Evolutionary conservation across 768 basidiomycete species (phyloP), one percentile per base, ranked within the genome.

Genomic region (Tulasnella sp.): DNA sequence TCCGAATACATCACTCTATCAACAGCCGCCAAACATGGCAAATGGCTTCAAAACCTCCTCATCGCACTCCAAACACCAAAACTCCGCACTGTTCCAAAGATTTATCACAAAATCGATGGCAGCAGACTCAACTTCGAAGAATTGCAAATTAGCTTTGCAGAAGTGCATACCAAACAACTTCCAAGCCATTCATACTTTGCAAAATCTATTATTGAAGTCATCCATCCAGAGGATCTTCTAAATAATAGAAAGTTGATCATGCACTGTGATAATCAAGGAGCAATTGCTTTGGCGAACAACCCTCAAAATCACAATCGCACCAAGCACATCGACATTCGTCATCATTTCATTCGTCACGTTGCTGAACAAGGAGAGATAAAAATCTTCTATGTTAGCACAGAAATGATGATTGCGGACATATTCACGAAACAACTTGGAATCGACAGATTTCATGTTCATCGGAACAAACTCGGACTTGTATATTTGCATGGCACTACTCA

Each of bases 301-400:
- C 59, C 62, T 1, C 43, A 54, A 19, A 55, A 56, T 53, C 59
- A 62, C 32, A 16, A 56, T 25, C 49, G 56, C 7, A 62, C 60
- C 4, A 63, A 63, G 35, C 67, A 66, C 48, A 59, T 67, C 37
- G 58, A 61, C 31, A 53, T 62, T 31, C 39, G 53, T 5, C 54
- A 66, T 55, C 63, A 66, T 50, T 59, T 49, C 28, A 42, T 63
- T 27, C 54, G 58, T 5, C 57, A 63, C 31, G 43, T 48, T 16
- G 56, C 65, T 10, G 22, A 53, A 25, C 29, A 56, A 12, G 55
- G 55, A 7, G 19, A 44, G 3, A 44, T 61, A 37, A 5, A 19
- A 1, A 48, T 64, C 13, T 39, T 39, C 20, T 61, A 63, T 50
- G 56, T 63, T 31, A 49, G 57, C 0, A 64, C 61, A 3, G 27